Percentiles rank a stretch among this genome's conserved stretches.
Evolutionary conservation across 2,329 filamentous ascomycete species (phyloP).

Genomic region (Alternaria gaisen): DNA sequence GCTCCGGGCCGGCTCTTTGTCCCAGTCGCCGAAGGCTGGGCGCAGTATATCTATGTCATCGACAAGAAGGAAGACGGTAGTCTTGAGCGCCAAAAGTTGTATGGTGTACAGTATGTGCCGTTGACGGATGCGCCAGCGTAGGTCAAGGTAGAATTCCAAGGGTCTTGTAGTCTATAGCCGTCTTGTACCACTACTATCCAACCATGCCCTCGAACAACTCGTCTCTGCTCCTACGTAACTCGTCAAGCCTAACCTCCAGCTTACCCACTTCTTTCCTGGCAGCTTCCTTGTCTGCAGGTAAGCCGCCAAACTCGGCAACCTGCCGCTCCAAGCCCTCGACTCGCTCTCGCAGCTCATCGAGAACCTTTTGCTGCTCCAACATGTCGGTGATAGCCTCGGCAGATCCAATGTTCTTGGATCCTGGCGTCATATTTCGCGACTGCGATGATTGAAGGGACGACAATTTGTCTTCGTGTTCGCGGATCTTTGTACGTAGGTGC

Average conservation of each 20-base stretch:
- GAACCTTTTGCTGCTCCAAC: conserved; percentile 67
- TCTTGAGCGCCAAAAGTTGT: conserved; percentile 64
- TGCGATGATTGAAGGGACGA: conserved; percentile 49
- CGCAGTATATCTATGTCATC: conserved; percentile 76
- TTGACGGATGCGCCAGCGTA: conserved; percentile 71
- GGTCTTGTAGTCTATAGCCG: conserved; percentile 3
- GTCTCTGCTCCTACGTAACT: conserved; percentile 71
- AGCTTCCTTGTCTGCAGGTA: conserved; percentile 74
- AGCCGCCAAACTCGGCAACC: conserved; percentile 71
- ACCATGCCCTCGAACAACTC: conserved; percentile 77
- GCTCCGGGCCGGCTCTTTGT: conserved; percentile 84
- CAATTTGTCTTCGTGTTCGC: conserved; percentile 64
- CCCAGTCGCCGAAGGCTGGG: conserved; percentile 67
- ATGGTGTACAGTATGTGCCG: conserved; percentile 79
- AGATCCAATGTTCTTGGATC: conserved; percentile 48
- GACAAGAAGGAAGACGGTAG: conserved; percentile 74
- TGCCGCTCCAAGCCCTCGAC: conserved; percentile 70
- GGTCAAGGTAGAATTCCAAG: background rate
- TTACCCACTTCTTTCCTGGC: conserved; percentile 76
- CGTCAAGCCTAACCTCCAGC: conserved; percentile 70
- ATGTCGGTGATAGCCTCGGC: conserved; percentile 66
- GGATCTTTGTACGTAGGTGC: conserved; percentile 69
- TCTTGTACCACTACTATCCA: conserved; percentile 47
- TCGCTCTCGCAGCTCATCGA: conserved; percentile 66
- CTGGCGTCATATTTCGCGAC: conserved; percentile 29